Conservation (phyloP, 2,329 filamentous ascomycete species). For the Fusarium lateritium region DNA sequence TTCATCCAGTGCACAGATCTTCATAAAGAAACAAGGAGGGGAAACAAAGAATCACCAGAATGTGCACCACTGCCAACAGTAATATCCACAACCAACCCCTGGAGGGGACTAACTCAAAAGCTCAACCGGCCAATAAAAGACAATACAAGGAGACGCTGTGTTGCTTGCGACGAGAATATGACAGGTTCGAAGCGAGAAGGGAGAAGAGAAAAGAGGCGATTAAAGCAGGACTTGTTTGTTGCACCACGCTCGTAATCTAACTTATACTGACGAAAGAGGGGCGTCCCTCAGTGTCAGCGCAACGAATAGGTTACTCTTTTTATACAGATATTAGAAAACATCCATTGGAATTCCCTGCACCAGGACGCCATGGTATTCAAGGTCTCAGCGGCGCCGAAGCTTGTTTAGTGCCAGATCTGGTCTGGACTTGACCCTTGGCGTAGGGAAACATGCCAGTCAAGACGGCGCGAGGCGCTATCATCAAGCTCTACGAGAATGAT, state of each 20-base stretch:
- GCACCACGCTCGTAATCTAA: neutral
- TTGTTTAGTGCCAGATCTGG: conserved; percentile 12
- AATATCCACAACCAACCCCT: neutral
- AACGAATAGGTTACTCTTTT: neutral
- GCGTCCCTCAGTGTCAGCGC: neutral
- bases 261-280: neutral
- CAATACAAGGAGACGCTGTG: neutral
- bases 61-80: neutral
- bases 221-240: neutral
- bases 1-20: neutral
- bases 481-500: neutral
- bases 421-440: conserved; percentile 6
- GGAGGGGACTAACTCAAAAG: neutral
- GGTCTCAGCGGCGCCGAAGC: neutral
- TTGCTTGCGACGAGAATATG: conserved; percentile 16
- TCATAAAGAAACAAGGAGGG: neutral
- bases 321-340: neutral
- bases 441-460: conserved; percentile 10
- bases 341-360: conserved; percentile 7
- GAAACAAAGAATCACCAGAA: conserved; percentile 3
- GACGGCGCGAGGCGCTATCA: neutral
- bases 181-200: conserved; percentile 22
- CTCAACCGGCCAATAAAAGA: neutral
- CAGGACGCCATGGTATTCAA: conserved; percentile 7
- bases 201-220: conserved; percentile 22